Evolutionary conservation across 495 filamentous ascomycete species (phyloP), one percentile per base, ranked within the genome.

Genomic region (Tuber aestivum): DNA sequence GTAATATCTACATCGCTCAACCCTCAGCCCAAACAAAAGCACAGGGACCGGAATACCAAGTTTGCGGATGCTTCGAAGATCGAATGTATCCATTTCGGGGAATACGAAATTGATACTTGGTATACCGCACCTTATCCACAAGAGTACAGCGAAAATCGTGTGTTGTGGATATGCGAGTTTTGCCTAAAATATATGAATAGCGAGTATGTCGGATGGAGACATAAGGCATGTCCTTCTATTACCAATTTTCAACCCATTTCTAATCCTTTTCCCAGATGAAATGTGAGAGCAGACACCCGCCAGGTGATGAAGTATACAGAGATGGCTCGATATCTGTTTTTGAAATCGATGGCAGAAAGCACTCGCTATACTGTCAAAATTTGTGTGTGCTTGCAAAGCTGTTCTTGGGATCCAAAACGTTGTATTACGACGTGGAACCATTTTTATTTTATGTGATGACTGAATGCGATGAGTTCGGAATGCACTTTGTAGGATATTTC

Each of bases 121-220:
- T 97, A 99, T 84, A 94, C 96, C n/a, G 95, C 95, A 40, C 95
- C 95, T 32, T 99, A 99, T 82, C 95, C 95, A 0, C 95, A 97
- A 83, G 95, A 99, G 84, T 99, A 98, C 85, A 97, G 94, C 81
- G 90, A 93, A 79, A 97, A 98, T 82, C 91, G 91, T 45, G 91
- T 97, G 32, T 90, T 99, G 23, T 97, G 97, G 84, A 97, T 99
- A 78, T 99, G 95, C 86, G 96, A 99, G 83, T 99, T 97, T 84
- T 99, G 95, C 83, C 87, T 99, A 70, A 98, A 98, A 83, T 99
- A 99, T 86, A 97, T 99, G 94, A 97, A 94, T 83, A 97, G 95
- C 18, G 94, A 97, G 82, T 97, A 95, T 78, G 95, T 98, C 35
- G 94, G 95, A 32, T 97, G 94, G 94, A 88, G 95, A 56, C 95